phyloP scores from a whole-genome alignment of 2,329 filamentous ascomycete species.

The Biscogniauxia sp. region DNA sequence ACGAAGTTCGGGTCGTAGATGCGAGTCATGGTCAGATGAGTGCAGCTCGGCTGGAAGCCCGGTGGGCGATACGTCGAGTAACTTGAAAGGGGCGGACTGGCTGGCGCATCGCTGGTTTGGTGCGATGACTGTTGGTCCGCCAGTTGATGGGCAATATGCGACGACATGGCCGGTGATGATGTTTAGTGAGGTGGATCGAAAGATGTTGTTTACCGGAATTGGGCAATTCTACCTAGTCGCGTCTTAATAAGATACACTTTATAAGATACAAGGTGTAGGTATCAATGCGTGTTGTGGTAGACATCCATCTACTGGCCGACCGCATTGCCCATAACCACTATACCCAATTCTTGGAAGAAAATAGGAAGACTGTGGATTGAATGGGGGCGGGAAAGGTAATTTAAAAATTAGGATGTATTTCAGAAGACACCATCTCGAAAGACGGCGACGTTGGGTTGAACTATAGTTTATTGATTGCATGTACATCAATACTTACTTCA shows the following conservation, averaged over 20 bases:
- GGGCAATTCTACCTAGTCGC: neutral
- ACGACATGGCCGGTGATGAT: slow-evolving; percentile 4
- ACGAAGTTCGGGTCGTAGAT: slow-evolving; percentile 51
- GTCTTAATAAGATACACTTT: no score
- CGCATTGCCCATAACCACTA: neutral
- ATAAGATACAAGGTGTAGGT: neutral
- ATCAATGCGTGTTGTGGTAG: neutral
- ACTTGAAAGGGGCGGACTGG: neutral
- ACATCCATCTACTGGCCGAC: neutral
- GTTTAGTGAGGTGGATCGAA: neutral
- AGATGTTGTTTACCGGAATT: neutral
- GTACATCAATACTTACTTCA: no score
- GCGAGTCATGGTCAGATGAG: slow-evolving; percentile 66
- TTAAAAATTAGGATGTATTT: no score
- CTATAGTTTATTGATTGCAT: no score
- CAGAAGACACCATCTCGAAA: no score
- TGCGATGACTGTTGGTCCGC: slow-evolving; percentile 8
- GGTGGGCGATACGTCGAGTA: slow-evolving; percentile 11
- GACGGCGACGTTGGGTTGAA: no score
- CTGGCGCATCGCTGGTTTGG: neutral
- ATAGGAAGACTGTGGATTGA: no score
- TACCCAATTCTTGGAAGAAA: no score
- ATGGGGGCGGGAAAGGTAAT: no score
- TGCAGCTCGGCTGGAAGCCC: slow-evolving; percentile 46
- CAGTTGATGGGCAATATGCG: slow-evolving; percentile 7